Conservation (phyloP, 2,329 filamentous ascomycete genomes). For the Stemphylium vesicarium region DNA sequence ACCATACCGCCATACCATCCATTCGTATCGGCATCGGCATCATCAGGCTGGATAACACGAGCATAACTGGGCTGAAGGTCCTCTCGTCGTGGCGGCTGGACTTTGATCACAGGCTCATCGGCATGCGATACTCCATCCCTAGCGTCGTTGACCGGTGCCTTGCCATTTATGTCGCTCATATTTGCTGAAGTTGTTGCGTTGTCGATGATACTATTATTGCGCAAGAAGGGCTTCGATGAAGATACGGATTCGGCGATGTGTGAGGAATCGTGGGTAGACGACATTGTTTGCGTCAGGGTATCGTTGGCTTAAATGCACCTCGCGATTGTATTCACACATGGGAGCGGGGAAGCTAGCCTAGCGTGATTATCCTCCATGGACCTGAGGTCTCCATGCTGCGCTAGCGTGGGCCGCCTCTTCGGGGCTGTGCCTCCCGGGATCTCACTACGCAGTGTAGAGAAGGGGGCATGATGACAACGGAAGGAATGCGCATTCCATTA, state of each 20-base stretch:
- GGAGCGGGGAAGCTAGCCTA: constrained; percentile 32
- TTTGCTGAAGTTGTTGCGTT: constrained; percentile 17
- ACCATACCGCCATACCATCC: constrained; percentile 88
- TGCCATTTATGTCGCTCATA: constrained; percentile 48
- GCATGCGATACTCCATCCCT: constrained; percentile 10
- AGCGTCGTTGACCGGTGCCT: constrained; percentile 39
- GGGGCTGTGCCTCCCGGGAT: constrained; percentile 24
- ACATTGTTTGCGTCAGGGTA: constrained; percentile 11
- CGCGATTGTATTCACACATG: constrained; percentile 9
- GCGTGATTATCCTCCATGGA: constrained; percentile 9
- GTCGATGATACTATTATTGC: constrained; percentile 17
- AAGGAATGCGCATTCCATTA: constrained; percentile 1
- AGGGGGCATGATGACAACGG: background rate
- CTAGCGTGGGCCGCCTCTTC: constrained; percentile 15
- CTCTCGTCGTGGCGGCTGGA: constrained; percentile 80
- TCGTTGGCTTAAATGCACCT: constrained; percentile 29
- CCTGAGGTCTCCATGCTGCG: constrained; percentile 8
- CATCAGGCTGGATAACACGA: constrained; percentile 65
- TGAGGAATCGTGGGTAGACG: constrained; percentile 17
- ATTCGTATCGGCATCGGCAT: constrained; percentile 71
- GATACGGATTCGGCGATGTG: constrained; percentile 32
- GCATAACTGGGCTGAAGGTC: constrained; percentile 88
- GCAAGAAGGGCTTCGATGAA: constrained; percentile 34
- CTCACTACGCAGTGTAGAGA: constrained; percentile 1
- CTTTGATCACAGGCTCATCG: constrained; percentile 56